A percentile compares a stretch with the other conserved stretches of the same genome.
Conservation (phyloP, 1,284 basidiomycete genomes). For the Anthracocystis walkeri region DNA sequence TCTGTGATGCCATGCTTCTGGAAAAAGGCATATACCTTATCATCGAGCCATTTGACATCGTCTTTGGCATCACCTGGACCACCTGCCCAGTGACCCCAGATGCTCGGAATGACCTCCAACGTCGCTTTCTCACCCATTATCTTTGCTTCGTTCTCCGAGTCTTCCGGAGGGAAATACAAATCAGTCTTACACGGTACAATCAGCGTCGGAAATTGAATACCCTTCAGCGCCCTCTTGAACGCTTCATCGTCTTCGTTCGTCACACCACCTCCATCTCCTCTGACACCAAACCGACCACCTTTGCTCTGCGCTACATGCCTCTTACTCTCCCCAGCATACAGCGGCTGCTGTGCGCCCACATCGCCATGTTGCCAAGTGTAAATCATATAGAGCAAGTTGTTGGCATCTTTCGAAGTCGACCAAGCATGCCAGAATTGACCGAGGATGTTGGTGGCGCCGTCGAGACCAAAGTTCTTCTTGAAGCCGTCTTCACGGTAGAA, state of each 20-base stretch:
- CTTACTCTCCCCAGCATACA: slow-evolving; percentile 39
- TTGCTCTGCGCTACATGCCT: slow-evolving; percentile 15
- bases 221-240: slow-evolving; percentile 41
- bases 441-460: slow-evolving; percentile 21
- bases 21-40: slow-evolving; percentile 39
- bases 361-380: slow-evolving; percentile 53
- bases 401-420: slow-evolving; percentile 46
- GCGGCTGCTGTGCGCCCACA: slow-evolving; percentile 42
- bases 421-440: slow-evolving; percentile 43
- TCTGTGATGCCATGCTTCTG: slow-evolving; percentile 30
- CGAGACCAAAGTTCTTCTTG: slow-evolving; percentile 38
- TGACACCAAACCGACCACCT: slow-evolving; percentile 24
- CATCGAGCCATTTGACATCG: slow-evolving; percentile 50
- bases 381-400: slow-evolving; percentile 50
- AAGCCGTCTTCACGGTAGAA: slow-evolving; percentile 53
- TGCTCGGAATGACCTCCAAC: slow-evolving; percentile 49
- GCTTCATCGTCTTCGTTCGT: slow-evolving; percentile 38
- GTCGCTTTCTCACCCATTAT: slow-evolving; percentile 38
- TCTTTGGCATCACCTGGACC: slow-evolving; percentile 44
- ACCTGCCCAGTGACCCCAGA: slow-evolving; percentile 59
- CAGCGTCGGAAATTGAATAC: slow-evolving; percentile 41
- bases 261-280: slow-evolving; percentile 24
- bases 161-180: slow-evolving; percentile 60
- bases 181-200: slow-evolving; percentile 49
- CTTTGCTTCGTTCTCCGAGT: slow-evolving; percentile 37